Evolutionary conservation across 163 green algal genomes (phyloP).

Genomic region (Scenedesmus sp.): DNA sequence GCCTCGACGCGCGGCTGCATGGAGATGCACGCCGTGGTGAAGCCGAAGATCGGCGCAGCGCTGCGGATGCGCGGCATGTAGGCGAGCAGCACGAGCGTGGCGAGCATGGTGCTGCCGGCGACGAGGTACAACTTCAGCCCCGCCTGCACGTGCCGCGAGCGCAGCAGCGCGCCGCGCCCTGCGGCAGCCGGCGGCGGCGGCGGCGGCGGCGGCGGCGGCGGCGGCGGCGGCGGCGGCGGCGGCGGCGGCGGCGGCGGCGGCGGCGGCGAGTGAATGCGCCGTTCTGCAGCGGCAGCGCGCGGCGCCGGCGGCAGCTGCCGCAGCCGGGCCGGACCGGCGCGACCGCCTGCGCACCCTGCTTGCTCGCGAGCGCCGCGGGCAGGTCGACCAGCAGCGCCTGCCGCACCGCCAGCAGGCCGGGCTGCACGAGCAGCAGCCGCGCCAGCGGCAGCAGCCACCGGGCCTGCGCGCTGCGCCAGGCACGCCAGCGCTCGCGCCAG

Average conservation of each 20-base stretch:
- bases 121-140: conserved; percentile 20
- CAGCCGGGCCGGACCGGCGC: no score
- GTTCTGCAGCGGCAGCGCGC: no score
- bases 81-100: conserved; percentile 21
- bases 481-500: no score
- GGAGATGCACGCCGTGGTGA: conserved; percentile 11
- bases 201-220: no score
- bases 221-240: no score
- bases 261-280: no score
- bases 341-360: conserved; percentile 1
- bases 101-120: not conserved
- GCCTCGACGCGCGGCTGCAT: conserved; percentile 36
- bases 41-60: conserved; percentile 27
- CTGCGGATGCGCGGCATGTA: conserved; percentile 3
- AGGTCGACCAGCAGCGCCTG: not conserved
- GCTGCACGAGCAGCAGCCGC: conserved; percentile 22
- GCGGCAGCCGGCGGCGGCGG: no score
- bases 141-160: conserved; percentile 15
- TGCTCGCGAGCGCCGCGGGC: not conserved
- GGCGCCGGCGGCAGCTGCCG: no score
- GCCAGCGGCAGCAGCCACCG: conserved; percentile 26
- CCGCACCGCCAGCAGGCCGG: conserved; percentile 3
- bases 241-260: no score
- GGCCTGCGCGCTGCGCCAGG: no score
- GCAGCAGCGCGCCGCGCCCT: not conserved